These are phyloP conservation scores for Phallus indusiatus DNA, from an alignment of 768 basidiomycete genomes.

Conservation along the genomic window DNA sequence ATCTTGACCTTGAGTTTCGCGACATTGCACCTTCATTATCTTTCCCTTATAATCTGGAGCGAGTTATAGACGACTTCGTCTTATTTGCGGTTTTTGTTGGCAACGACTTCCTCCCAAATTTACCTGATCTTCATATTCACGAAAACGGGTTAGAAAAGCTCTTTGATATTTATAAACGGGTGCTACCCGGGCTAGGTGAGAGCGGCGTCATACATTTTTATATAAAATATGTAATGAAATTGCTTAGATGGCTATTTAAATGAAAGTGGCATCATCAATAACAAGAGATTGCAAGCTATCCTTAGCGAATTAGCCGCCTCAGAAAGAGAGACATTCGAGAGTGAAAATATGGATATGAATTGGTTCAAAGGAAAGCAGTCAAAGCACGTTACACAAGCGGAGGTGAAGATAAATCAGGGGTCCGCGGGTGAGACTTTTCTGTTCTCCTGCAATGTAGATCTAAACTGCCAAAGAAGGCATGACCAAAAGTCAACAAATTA, in stretches of 20 bases:
- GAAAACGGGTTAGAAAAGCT: conserved; percentile 90
- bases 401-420: conserved; percentile 38
- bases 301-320: conserved; percentile 82
- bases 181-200: conserved; percentile 67
- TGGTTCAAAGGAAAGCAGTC: conserved; percentile 93
- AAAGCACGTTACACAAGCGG: conserved; percentile 60
- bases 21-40: conserved; percentile 55
- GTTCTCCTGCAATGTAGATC: background rate
- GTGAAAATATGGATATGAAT: conserved; percentile 79
- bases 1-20: conserved; percentile 91
- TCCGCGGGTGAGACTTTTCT: conserved; percentile 5
- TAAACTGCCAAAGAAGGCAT: conserved; percentile 38
- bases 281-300: conserved; percentile 72
- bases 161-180: conserved; percentile 93
- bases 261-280: conserved; percentile 76
- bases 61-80: conserved; percentile 96
- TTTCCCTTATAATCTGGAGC: conserved; percentile 84
- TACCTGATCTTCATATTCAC: conserved; percentile 96
- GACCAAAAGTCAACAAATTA: conserved; percentile 60
- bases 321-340: conserved; percentile 88
- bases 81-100: conserved; percentile 94
- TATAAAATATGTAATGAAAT: background rate
- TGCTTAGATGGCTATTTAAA: conserved; percentile 83
- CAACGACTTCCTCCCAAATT: conserved; percentile 93
- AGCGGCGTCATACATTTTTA: conserved; percentile 7